Evolutionary conservation across 768 basidiomycete species (phyloP).

Genomic region (Wakefieldia striispora): DNA sequence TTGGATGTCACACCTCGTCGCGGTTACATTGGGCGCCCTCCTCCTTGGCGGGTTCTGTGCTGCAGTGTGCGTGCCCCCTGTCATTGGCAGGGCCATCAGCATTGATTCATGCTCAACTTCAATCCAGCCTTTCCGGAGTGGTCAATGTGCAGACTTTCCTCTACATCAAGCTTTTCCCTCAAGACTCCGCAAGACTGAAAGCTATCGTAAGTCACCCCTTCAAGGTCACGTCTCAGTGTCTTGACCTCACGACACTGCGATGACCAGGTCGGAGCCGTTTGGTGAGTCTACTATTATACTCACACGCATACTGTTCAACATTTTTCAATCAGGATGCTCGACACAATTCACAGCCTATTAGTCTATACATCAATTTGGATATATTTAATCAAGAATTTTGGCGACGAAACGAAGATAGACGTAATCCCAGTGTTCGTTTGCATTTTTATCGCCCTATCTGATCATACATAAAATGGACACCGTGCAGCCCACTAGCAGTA

Average conservation of each 20-base stretch:
- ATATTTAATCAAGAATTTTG: conserved; percentile 45
- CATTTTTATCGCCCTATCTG: background rate
- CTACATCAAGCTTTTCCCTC: conserved; percentile 31
- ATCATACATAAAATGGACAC: background rate
- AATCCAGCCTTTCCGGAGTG: conserved; percentile 28
- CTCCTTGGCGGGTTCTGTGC: conserved; percentile 31
- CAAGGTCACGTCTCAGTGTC: background rate
- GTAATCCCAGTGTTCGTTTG: conserved; percentile 42
- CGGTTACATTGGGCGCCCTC: conserved; percentile 27
- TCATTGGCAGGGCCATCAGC: too few relatives aligned
- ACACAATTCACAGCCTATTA: conserved; percentile 40
- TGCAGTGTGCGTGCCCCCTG: conserved; percentile 18
- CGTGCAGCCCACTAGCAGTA: conserved; percentile 26
- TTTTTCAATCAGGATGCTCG: conserved; percentile 27
- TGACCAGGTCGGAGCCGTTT: conserved; percentile 26
- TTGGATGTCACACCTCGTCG: conserved; percentile 14
- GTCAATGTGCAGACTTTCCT: conserved; percentile 27
- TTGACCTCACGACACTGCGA: background rate
- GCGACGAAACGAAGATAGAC: conserved; percentile 37
- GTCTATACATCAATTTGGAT: conserved; percentile 42
- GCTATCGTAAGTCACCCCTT: conserved; percentile 17
- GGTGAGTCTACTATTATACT: conserved; percentile 11
- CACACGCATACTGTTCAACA: background rate
- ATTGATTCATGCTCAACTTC: background rate
- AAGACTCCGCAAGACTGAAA: conserved; percentile 22